Evolutionary conservation across 768 basidiomycete genomes (phyloP).

Genomic region (Serendipita vermifera): DNA sequence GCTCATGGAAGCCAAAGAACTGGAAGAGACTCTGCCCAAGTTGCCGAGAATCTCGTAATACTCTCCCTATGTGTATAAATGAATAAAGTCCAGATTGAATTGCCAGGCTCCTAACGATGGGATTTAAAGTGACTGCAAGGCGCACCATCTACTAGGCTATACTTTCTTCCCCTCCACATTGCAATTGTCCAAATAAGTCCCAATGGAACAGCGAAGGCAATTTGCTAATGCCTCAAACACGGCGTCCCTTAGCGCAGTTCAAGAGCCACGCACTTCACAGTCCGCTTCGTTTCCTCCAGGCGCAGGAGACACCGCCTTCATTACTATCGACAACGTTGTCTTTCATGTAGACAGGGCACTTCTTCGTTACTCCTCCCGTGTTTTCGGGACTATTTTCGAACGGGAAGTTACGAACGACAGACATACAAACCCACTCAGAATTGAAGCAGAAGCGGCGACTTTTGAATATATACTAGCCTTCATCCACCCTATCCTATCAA

Average conservation of each 20-base stretch:
- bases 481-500: not conserved
- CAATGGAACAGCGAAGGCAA: not conserved
- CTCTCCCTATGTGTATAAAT: not conserved
- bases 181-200: not conserved
- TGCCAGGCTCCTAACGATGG: not conserved
- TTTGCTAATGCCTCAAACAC: not conserved
- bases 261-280: not conserved
- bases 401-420: not conserved
- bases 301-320: not conserved
- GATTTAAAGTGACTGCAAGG: not conserved
- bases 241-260: not conserved
- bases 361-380: not conserved
- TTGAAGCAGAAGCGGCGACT: conserved; percentile 1
- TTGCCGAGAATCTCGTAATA: not conserved
- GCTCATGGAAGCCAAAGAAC: not conserved
- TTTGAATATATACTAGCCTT: not conserved
- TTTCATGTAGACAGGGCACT: not conserved
- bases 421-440: not conserved
- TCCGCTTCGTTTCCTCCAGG: not conserved
- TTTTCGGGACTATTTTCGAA: conserved; percentile 7
- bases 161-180: not conserved
- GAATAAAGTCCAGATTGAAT: not conserved
- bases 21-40: not conserved
- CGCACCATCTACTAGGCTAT: too few species aligned
- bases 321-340: not conserved